phyloP scores from a whole-genome alignment of 2,329 filamentous ascomycete species.

The Sporothrix brasiliensis region DNA sequence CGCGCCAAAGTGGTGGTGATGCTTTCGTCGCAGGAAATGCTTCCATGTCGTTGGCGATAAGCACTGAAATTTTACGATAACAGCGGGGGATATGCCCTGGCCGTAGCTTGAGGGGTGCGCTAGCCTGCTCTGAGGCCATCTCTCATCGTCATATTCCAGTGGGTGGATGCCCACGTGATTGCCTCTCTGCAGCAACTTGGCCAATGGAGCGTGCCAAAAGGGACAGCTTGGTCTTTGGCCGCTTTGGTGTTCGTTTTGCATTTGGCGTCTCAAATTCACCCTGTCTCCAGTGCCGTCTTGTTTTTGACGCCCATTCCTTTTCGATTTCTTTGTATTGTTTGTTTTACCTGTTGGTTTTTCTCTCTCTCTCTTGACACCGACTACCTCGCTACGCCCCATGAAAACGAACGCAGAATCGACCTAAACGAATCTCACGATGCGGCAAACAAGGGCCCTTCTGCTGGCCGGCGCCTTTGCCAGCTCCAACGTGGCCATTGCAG shows the following conservation, averaged over 20 bases:
- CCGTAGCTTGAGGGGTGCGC: constrained; percentile 20
- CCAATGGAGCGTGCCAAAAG: constrained; percentile 32
- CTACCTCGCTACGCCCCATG: background rate
- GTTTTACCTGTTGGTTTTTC: background rate
- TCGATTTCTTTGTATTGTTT: background rate
- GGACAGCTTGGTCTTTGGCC: constrained; percentile 36
- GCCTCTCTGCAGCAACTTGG: constrained; percentile 7
- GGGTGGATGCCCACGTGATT: constrained; percentile 24
- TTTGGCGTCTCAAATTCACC: constrained; percentile 15
- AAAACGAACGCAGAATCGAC: constrained; percentile 20
- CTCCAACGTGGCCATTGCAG: constrained; percentile 59
- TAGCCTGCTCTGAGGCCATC: background rate
- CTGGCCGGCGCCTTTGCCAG: constrained; percentile 56
- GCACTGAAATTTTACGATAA: constrained; percentile 32
- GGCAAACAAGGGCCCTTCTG: constrained; percentile 54
- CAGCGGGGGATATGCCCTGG: constrained; percentile 19
- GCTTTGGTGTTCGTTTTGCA: background rate
- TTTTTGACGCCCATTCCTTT: constrained; percentile 4
- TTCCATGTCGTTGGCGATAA: constrained; percentile 29
- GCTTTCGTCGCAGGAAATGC: background rate
- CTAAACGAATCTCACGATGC: constrained; percentile 46
- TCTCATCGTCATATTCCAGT: background rate
- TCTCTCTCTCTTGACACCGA: background rate
- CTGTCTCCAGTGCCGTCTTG: background rate
- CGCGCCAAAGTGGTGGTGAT: constrained; percentile 1